A percentile compares a stretch with the other conserved stretches of the same genome.
Conservation (phyloP, 1,139 yeast species). For the Kodamaea suecica region DNA sequence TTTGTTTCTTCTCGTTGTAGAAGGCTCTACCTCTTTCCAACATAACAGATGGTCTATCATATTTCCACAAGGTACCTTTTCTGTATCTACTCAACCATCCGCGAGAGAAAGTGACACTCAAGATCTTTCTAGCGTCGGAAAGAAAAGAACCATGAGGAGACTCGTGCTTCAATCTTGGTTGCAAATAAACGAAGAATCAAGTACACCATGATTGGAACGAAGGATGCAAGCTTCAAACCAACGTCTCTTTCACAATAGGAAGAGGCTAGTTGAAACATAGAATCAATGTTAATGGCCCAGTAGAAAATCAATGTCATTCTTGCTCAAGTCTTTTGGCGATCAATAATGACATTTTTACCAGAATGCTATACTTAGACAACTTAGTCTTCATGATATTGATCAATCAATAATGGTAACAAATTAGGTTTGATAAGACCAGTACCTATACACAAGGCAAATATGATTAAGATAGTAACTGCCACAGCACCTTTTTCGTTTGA, state of each 20-base stretch:
- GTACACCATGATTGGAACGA: conserved; percentile 54
- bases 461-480: conserved; percentile 19
- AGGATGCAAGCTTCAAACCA: conserved; percentile 77
- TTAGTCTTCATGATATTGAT: conserved; percentile 50
- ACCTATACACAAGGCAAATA: conserved; percentile 26
- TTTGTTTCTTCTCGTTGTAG: conserved; percentile 26
- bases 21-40: conserved; percentile 38
- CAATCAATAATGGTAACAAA: conserved; percentile 50
- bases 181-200: conserved; percentile 47
- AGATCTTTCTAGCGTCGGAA: conserved; percentile 40
- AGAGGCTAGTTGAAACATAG: conserved; percentile 74
- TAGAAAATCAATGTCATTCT: conserved; percentile 75
- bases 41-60: conserved; percentile 52
- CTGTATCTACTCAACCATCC: conserved; percentile 39
- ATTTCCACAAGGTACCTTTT: conserved; percentile 47
- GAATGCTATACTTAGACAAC: conserved; percentile 56
- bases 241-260: conserved; percentile 65
- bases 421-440: conserved; percentile 53
- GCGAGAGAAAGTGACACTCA: conserved; percentile 36
- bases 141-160: conserved; percentile 50
- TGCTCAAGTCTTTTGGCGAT: conserved; percentile 68
- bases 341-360: conserved; percentile 69
- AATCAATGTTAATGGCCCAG: conserved; percentile 78
- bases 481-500: conserved; percentile 17
- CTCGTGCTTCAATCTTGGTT: conserved; percentile 34